Evolutionary conservation across 805 yeast genomes (phyloP).

Genomic region (Kodamaea leandrae): DNA sequence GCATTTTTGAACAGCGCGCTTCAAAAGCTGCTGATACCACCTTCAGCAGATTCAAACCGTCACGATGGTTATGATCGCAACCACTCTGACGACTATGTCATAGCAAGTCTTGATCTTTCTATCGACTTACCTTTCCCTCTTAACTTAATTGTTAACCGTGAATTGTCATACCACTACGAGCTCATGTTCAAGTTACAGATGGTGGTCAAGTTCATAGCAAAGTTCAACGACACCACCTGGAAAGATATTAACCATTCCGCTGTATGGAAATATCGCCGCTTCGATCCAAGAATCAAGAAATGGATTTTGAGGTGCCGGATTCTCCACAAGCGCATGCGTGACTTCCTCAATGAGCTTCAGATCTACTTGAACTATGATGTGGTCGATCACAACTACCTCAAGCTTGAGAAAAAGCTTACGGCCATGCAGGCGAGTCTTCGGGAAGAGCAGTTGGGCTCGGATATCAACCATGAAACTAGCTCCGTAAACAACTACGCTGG

Average conservation of each 20-base stretch:
- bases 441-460: slow-evolving; percentile 14
- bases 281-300: slow-evolving; percentile 41
- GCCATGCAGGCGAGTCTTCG: slow-evolving; percentile 11
- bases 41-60: slow-evolving; percentile 6
- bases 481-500: slow-evolving; percentile 11
- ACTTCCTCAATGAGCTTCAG: slow-evolving; percentile 53
- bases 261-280: slow-evolving; percentile 63
- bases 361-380: slow-evolving; percentile 58
- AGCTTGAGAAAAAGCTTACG: slow-evolving; percentile 30
- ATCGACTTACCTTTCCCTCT: slow-evolving; percentile 82
- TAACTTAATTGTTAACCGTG: slow-evolving; percentile 68
- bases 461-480: slow-evolving; percentile 9
- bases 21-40: slow-evolving; percentile 11
- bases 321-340: slow-evolving; percentile 56
- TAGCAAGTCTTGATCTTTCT: slow-evolving; percentile 55
- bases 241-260: slow-evolving; percentile 57
- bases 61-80: slow-evolving; percentile 10
- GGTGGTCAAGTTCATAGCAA: slow-evolving; percentile 60
- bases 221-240: slow-evolving; percentile 67
- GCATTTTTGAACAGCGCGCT: slow-evolving; percentile 44
- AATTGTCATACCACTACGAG: slow-evolving; percentile 75
- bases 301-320: slow-evolving; percentile 57
- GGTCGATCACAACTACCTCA: slow-evolving; percentile 52
- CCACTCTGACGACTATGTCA: slow-evolving; percentile 32
- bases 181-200: slow-evolving; percentile 70